These are phyloP conservation scores for Casuarina cunninghamiana DNA, from an alignment of 306 rosid genomes.

Conservation along the genomic window DNA sequence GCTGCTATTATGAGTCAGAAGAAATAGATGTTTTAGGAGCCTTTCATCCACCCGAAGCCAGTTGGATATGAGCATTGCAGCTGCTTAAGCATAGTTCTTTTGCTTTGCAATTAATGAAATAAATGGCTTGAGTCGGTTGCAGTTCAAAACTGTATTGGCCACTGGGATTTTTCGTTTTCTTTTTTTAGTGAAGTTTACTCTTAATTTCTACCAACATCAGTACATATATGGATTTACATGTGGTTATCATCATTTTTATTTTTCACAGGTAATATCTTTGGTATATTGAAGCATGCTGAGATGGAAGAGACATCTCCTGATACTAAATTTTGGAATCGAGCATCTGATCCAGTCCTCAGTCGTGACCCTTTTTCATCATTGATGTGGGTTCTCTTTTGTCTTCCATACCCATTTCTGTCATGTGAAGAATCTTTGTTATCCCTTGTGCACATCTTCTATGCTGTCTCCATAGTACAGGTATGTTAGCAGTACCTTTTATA, in stretches of 20 bases:
- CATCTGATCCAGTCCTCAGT: conserved; percentile 82
- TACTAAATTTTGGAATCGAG: conserved; percentile 72
- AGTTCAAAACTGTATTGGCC: not conserved
- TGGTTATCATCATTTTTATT: conserved; percentile 22
- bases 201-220: not conserved
- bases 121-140: not conserved
- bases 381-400: conserved; percentile 96
- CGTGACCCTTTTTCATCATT: conserved; percentile 87
- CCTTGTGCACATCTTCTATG: conserved; percentile 81
- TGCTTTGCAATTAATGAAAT: not conserved
- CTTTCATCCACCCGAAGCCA: not conserved
- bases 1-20: no score
- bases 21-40: no score
- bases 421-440: conserved; percentile 80
- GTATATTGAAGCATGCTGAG: conserved; percentile 52
- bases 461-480: conserved; percentile 87
- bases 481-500: conserved; percentile 18
- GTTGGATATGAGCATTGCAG: not conserved
- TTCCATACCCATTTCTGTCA: conserved; percentile 75
- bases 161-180: not conserved
- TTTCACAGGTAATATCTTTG: conserved; percentile 57
- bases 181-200: not conserved
- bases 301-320: conserved; percentile 46
- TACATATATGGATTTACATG: not conserved
- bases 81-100: not conserved